Conservation (phyloP, 495 filamentous ascomycete genomes). For the Niebla homalea region DNA sequence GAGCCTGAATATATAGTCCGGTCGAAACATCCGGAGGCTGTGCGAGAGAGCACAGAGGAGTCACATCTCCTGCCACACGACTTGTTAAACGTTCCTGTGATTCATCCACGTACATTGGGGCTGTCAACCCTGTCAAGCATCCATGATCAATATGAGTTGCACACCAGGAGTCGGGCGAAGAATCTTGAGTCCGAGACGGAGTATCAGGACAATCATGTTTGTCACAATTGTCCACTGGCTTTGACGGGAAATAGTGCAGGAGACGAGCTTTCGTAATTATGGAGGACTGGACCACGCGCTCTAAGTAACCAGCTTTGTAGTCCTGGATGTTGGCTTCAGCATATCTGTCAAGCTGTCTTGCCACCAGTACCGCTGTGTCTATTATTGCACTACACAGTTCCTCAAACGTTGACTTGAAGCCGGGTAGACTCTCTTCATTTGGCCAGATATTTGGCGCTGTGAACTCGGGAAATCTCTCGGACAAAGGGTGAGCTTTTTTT, state of each 20-base stretch:
- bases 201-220: not conserved
- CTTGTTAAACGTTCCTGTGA: slow-evolving; percentile 25
- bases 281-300: slow-evolving; percentile 72
- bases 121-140: slow-evolving; percentile 86
- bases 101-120: slow-evolving; percentile 93
- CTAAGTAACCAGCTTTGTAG: slow-evolving; percentile 67
- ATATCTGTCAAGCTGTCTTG: slow-evolving; percentile 74
- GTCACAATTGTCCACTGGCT: slow-evolving; percentile 4
- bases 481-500: slow-evolving; percentile 44
- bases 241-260: slow-evolving; percentile 80
- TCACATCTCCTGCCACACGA: slow-evolving; percentile 20
- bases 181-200: slow-evolving; percentile 15
- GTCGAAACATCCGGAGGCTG: slow-evolving; percentile 66
- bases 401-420: slow-evolving; percentile 59
- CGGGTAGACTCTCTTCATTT: slow-evolving; percentile 44
- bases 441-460: slow-evolving; percentile 82
- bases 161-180: slow-evolving; percentile 86
- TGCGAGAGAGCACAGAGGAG: slow-evolving; percentile 53
- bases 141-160: slow-evolving; percentile 84
- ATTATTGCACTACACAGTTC: slow-evolving; percentile 75
- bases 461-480: slow-evolving; percentile 49
- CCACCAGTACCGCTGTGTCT: slow-evolving; percentile 76
- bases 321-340: slow-evolving; percentile 60
- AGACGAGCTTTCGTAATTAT: slow-evolving; percentile 84
- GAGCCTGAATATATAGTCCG: slow-evolving; percentile 83